A percentile compares a stretch with the other conserved stretches of the same genome.
These are phyloP conservation scores for Puccinia horiana DNA, from an alignment of 1,284 basidiomycete genomes.

Conservation along the genomic window DNA sequence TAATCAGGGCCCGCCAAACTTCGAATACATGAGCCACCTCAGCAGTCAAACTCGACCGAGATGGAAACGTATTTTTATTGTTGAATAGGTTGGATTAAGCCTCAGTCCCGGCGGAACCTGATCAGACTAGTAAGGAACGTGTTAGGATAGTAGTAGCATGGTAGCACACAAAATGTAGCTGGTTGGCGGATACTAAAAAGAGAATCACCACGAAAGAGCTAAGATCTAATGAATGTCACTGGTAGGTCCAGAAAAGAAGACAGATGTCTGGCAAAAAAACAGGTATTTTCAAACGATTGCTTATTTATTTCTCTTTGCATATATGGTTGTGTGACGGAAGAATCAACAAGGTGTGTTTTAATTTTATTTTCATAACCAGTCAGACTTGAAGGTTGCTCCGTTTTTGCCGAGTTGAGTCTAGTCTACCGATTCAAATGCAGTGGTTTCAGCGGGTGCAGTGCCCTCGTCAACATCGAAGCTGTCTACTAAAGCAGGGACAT, in stretches of 20 bases:
- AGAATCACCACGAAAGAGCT: background rate
- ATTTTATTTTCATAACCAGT: conserved; percentile 5
- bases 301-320: conserved; percentile 22
- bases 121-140: background rate
- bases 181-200: background rate
- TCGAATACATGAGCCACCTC: too few species aligned
- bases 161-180: background rate
- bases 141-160: background rate
- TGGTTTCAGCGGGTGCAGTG: conserved; percentile 22
- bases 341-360: conserved; percentile 16
- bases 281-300: conserved; percentile 3
- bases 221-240: background rate
- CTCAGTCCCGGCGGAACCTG: background rate
- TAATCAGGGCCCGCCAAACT: too few species aligned
- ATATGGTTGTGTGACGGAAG: conserved; percentile 12
- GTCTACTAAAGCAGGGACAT: conserved; percentile 49
- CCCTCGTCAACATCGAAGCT: conserved; percentile 49
- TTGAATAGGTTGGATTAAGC: background rate
- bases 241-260: background rate
- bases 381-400: background rate
- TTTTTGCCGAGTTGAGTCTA: background rate
- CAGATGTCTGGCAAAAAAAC: background rate
- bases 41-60: background rate
- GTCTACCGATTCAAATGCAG: conserved; percentile 47
- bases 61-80: background rate